A percentile compares a stretch with the other conserved stretches of the same genome.
These are phyloP conservation scores for Nemania diffusa DNA, from an alignment of 2,329 filamentous ascomycete genomes.

Conservation along the genomic window DNA sequence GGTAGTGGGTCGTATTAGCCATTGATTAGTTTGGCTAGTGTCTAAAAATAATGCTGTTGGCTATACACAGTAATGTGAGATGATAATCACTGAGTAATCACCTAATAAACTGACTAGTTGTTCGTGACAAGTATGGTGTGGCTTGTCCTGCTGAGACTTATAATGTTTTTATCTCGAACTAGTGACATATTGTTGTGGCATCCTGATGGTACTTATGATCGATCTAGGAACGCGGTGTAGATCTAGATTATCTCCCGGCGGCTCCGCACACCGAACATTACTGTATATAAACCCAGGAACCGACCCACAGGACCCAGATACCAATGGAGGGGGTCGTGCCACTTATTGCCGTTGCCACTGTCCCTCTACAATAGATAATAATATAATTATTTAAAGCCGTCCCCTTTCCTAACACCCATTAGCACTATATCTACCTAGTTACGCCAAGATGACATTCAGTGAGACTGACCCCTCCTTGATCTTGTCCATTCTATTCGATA, in stretches of 20 bases:
- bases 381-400: not conserved
- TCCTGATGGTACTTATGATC: not conserved
- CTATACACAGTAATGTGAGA: conserved; percentile 21
- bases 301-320: not conserved
- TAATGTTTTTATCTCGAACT: not conserved
- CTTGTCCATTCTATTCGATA: not conserved
- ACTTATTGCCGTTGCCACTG: not conserved
- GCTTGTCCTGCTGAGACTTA: conserved; percentile 2
- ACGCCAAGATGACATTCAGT: not conserved
- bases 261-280: not conserved
- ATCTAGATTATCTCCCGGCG: not conserved
- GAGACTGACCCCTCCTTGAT: not conserved
- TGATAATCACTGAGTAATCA: conserved; percentile 12
- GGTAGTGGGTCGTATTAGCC: conserved; percentile 20
- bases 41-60: conserved; percentile 13
- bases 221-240: not conserved
- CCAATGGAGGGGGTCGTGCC: not conserved
- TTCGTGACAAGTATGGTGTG: not conserved
- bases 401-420: not conserved
- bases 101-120: not conserved
- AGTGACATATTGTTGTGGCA: too few species aligned
- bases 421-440: not conserved
- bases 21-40: not conserved
- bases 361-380: not conserved
- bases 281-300: not conserved